Base-by-base conservation (phyloP, 805 yeast genomes). In the Cyberlindnera petersonii region DNA sequence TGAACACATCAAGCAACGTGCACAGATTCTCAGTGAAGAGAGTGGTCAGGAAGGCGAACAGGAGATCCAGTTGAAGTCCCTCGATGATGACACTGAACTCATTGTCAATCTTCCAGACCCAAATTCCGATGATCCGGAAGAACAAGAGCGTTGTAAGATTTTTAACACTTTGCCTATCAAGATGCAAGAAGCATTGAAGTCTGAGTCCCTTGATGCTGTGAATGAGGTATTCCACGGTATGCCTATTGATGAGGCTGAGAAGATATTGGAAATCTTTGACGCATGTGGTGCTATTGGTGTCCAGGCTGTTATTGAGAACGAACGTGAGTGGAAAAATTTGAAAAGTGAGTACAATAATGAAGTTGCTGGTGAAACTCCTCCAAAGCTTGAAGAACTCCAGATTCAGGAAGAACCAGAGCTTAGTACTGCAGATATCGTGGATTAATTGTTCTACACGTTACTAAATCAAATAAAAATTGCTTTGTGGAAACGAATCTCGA, bases 271-370 rank as follows among this genome's bases (percentile, higher is more conserved):
- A 44, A 59, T 77, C 35, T 80, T 91, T 55, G 82, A 86, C 50
- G 77, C 81, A 53, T 82, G 88, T 54, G 88, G 86, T 9, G 88
- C 87, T 23, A 79, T 91, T 54, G 87, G 91, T 24, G 79, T 91
- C 27, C 84, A 79, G 50, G 95, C 83, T 0, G 63, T 82, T 26
- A 61, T 84, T 38, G 93, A 85, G 49, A 77, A 83, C 56, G 88
- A 82, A 55, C 66, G 73, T 16, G 86, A 85, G 41, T 85, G 83
- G 60, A 65, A 74, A 42, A 72, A 77, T 40, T 64, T 74, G 35
- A 63, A 66, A 33, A 64, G 73, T 40, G 74, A 76, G 42, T 75
- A 73, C 41, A 24, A 37, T 2, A 22, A 41, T 17, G 37, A 39
- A n/a, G 17, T 22, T 30, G 13, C 31, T 17, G 56, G 43, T 13